phyloP scores from a whole-genome alignment of 306 rosid species.

The Erythrophleum fordii region DNA sequence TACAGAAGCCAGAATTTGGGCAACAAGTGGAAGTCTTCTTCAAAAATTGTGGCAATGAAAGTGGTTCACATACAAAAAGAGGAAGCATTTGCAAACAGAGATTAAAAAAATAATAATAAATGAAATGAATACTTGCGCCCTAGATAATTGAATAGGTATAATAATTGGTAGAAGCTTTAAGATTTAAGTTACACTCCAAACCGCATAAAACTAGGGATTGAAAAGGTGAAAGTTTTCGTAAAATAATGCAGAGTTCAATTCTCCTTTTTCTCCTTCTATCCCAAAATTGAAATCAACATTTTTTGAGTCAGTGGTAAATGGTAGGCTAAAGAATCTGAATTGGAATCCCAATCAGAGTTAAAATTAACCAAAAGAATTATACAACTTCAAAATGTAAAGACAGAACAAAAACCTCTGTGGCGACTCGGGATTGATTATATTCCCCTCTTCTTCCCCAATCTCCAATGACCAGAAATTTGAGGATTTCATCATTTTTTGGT shows the following conservation, averaged over 20 bases:
- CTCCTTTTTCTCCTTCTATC: too few relatives aligned
- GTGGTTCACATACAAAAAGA: neutral
- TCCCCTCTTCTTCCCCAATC: constrained; percentile 55
- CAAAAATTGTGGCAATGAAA: neutral
- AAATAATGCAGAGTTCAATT: too few relatives aligned
- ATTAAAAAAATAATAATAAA: neutral
- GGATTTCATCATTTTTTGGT: constrained; percentile 34
- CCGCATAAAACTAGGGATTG: too few relatives aligned
- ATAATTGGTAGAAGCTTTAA: too few relatives aligned
- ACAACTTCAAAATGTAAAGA: neutral
- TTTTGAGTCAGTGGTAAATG: too few relatives aligned
- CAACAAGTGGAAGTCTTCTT: neutral
- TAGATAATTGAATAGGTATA: too few relatives aligned
- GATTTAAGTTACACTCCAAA: too few relatives aligned
- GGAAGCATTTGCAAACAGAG: neutral
- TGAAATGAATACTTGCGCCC: neutral
- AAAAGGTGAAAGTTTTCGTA: too few relatives aligned
- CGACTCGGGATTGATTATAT: constrained; percentile 51
- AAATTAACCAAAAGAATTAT: neutral
- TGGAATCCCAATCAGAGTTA: neutral
- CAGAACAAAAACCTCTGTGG: constrained; percentile 38
- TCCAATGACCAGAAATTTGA: constrained; percentile 48
- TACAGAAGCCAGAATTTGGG: too few relatives aligned
- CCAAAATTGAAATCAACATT: too few relatives aligned
- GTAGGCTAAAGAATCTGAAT: too few relatives aligned